Base-by-base conservation (phyloP, 2,329 filamentous ascomycete genomes). In the Pleurostoma richardsiae region DNA sequence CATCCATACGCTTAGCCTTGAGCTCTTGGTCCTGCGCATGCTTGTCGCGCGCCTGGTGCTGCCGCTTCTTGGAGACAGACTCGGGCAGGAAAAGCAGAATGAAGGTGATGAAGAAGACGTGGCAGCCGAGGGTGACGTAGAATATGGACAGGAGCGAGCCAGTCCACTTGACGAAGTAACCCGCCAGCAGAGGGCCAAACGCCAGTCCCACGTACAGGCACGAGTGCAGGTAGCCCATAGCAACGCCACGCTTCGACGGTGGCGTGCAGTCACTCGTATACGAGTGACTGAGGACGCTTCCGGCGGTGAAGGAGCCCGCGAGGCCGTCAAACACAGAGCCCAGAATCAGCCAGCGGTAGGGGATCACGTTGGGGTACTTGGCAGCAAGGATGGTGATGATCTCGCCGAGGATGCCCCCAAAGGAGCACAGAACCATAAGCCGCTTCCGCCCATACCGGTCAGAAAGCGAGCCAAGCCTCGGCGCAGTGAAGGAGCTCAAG, bases 201-300 rank as follows among this genome's bases (percentile, higher is more conserved):
- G 94, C 92, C 41, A 97, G 81, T n/a, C 94, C 94, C 2, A 80
- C 77, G 64, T 96, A 97, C 6, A 99, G 73, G 55, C 86, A 90
- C 8, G 89, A 90, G 58, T 97, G 89, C 57, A 97, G 85, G 61
- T 91, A 92, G 5, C 90, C 91, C 63, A 97, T 94, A 4, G 84
- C 82, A 6, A 95, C 86, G 49, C 86, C 88, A 26, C 94, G 83
- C 58, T 81, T 82, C 30, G 87, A 85, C 0, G 90, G 88, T 4
- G 86, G 74, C 0, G 90, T 92, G 65, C 90, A 96, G 65, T 99
- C 94, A 39, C 89, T 85, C 10, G 88, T 85, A 65, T 97, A 99
- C 0, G 92, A 90, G 63, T 95, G 85, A 27, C 82, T 84, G 48
- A 95, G 71, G 26, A 85, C 71, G 41, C 86, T 86, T 29, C 85